A percentile compares a stretch with the other conserved stretches of the same genome.
These are phyloP conservation scores for Yamadazyma triangularis DNA, from an alignment of 1,139 yeast species.

Conservation along the genomic window DNA sequence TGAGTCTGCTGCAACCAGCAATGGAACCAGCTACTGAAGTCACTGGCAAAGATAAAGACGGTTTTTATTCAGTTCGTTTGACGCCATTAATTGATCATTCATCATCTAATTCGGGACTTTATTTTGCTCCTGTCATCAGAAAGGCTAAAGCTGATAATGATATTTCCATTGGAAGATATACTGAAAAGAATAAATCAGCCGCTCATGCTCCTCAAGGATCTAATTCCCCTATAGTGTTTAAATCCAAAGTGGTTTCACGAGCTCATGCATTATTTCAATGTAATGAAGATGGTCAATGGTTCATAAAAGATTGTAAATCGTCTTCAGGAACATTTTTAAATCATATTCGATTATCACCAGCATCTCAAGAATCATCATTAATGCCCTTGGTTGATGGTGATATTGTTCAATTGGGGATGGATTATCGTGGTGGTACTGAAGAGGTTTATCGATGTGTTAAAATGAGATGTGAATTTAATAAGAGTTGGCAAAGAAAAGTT, in stretches of 20 bases:
- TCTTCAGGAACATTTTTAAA: slow-evolving; percentile 93
- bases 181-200: slow-evolving; percentile 75
- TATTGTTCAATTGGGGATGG: slow-evolving; percentile 88
- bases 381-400: slow-evolving; percentile 78
- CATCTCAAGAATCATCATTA: slow-evolving; percentile 65
- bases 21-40: background rate
- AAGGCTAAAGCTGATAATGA: slow-evolving; percentile 60
- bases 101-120: slow-evolving; percentile 69
- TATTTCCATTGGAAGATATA: slow-evolving; percentile 77
- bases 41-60: slow-evolving; percentile 47
- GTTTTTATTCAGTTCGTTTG: slow-evolving; percentile 65
- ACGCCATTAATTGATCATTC: slow-evolving; percentile 89
- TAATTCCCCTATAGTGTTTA: slow-evolving; percentile 79
- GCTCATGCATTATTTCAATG: slow-evolving; percentile 82
- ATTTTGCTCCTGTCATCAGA: slow-evolving; percentile 79
- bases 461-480: slow-evolving; percentile 84
- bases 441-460: slow-evolving; percentile 91
- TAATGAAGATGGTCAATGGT: slow-evolving; percentile 79
- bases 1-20: background rate
- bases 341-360: slow-evolving; percentile 78
- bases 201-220: slow-evolving; percentile 71
- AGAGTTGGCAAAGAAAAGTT: slow-evolving; percentile 83
- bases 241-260: slow-evolving; percentile 89
- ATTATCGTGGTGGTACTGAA: slow-evolving; percentile 92
- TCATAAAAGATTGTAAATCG: slow-evolving; percentile 76